Conservation (phyloP, 306 rosid species). For the Lathyrus oleraceus region DNA sequence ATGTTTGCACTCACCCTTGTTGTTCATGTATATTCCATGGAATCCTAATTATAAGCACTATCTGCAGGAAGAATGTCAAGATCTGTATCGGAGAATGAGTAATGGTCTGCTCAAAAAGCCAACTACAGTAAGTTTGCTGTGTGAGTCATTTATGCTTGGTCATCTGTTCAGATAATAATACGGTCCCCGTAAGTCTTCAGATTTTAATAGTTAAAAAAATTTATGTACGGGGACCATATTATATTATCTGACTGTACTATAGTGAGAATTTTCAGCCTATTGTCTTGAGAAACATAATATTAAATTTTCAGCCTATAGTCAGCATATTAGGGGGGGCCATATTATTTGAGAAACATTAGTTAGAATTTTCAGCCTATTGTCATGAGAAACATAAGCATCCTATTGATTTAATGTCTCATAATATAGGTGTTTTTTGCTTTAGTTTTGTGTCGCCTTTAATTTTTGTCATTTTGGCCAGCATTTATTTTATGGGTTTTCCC, state of each 20-base stretch:
- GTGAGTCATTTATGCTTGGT: conserved; percentile 1
- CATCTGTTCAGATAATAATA: conserved; percentile 9
- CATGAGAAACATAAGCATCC: conserved; percentile 17
- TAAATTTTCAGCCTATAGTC: too few species aligned
- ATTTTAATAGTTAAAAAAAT: background rate
- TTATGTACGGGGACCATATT: background rate
- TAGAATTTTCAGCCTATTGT: too few species aligned
- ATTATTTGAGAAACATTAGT: too few species aligned
- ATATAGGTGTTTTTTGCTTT: background rate
- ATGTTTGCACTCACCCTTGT: conserved; percentile 9
- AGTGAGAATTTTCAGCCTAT: too few species aligned
- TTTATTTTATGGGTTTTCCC: conserved; percentile 1
- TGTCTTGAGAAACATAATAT: background rate
- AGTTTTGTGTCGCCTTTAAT: background rate
- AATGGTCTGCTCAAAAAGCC: conserved; percentile 62
- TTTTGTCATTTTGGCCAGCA: background rate
- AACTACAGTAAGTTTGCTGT: conserved; percentile 62
- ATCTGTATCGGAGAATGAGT: conserved; percentile 56
- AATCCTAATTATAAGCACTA: conserved; percentile 2
- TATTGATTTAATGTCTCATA: conserved; percentile 1
- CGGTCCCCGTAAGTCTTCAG: background rate
- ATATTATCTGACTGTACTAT: background rate
- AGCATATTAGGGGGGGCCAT: too few species aligned
- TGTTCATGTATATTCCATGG: conserved; percentile 24
- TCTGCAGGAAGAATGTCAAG: conserved; percentile 82